phyloP scores from a whole-genome alignment of 176 grass and related monocot genomes.

The Musa schizocarpa region DNA sequence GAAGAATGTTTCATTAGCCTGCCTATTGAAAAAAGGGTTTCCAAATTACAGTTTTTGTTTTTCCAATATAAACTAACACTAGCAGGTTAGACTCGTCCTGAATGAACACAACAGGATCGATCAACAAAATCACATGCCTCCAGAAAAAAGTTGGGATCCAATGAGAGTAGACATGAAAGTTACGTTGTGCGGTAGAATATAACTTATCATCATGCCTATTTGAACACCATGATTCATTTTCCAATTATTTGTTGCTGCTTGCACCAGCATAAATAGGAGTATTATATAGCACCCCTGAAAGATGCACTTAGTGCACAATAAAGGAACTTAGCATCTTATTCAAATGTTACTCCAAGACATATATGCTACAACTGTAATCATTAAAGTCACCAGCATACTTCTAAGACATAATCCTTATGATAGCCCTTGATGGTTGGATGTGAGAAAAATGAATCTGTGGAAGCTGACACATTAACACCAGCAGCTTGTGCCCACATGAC shows the following conservation, averaged over 20 bases:
- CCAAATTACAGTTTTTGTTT: background rate
- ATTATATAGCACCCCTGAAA: background rate
- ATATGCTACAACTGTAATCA: too few species aligned
- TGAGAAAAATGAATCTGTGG: conserved; percentile 69
- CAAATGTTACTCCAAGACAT: too few species aligned
- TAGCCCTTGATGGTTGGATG: conserved; percentile 57
- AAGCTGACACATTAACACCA: conserved; percentile 52
- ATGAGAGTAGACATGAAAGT: background rate
- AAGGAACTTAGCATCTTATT: background rate
- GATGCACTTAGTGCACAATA: background rate
- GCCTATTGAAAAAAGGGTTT: background rate
- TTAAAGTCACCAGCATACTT: background rate
- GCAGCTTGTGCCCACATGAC: conserved; percentile 69
- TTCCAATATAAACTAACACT: background rate
- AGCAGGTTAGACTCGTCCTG: background rate
- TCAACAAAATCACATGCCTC: too few species aligned
- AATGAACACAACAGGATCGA: background rate
- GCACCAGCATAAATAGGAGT: background rate
- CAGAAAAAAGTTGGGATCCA: too few species aligned
- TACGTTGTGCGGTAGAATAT: too few species aligned
- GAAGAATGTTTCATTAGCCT: background rate
- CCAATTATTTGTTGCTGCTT: too few species aligned
- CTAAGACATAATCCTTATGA: conserved; percentile 54
- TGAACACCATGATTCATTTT: too few species aligned
- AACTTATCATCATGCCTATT: too few species aligned